Conservation (phyloP, 2,329 filamentous ascomycete genomes). For the Triangularia setosa region DNA sequence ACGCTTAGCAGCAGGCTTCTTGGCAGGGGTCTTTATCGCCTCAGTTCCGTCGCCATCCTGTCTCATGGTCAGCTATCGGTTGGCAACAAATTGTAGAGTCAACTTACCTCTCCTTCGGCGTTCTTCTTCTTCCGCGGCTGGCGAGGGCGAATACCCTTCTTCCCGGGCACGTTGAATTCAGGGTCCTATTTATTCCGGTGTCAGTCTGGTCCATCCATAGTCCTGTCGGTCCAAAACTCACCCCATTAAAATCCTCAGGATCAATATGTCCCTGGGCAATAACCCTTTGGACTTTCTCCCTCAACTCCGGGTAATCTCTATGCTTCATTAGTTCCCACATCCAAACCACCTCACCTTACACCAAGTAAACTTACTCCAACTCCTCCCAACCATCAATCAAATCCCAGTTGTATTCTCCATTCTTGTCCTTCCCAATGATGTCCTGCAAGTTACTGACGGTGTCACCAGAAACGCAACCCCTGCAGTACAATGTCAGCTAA, state of each 20-base stretch:
- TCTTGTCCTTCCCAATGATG: conserved; percentile 40
- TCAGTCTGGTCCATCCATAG: conserved; percentile 8
- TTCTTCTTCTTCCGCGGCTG: conserved; percentile 35
- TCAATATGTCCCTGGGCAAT: conserved; percentile 76
- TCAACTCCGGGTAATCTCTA: conserved; percentile 53
- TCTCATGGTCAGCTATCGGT: conserved; percentile 5
- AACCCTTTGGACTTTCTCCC: conserved; percentile 70
- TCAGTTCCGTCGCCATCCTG: neutral
- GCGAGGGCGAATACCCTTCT: conserved; percentile 56
- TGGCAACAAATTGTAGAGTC: neutral
- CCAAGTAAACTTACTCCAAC: conserved; percentile 45
- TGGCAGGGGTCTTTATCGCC: conserved; percentile 28
- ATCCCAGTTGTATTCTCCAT: conserved; percentile 54
- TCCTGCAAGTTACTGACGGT: conserved; percentile 65
- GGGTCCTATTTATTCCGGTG: conserved; percentile 54
- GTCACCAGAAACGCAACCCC: conserved; percentile 83
- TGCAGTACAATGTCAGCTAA: conserved; percentile 33
- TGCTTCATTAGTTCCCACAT: neutral
- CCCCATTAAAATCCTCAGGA: conserved; percentile 82
- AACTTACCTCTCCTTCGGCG: conserved; percentile 28
- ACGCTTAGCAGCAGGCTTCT: conserved; percentile 36
- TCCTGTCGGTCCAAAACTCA: conserved; percentile 45
- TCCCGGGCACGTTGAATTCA: conserved; percentile 67
- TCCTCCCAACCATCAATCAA: conserved; percentile 80
- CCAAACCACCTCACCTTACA: neutral